Conservation (phyloP, 352 stramenopile species). For the Pythium guiyangense region DNA sequence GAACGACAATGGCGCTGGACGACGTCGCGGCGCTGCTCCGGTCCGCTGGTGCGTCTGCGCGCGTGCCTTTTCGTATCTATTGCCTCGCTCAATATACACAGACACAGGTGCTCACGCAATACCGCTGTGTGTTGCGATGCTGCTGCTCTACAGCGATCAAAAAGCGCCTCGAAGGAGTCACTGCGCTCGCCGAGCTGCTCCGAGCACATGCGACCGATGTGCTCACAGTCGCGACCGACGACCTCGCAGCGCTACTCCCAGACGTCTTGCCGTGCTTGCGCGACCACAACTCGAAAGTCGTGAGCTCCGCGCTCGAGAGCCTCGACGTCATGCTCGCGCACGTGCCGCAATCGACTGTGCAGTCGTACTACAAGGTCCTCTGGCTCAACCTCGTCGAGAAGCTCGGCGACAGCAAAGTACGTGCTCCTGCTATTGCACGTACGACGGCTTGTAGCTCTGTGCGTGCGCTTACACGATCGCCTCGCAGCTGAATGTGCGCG, state of each 20-base stretch:
- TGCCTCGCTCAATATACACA: not conserved
- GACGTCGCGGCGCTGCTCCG: constrained; percentile 52
- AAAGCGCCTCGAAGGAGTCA: constrained; percentile 70
- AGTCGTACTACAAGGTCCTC: constrained; percentile 52
- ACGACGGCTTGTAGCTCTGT: no score
- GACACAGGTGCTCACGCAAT: not conserved
- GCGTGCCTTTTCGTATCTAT: not conserved
- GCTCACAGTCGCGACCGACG: constrained; percentile 21
- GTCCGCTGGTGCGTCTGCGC: constrained; percentile 36
- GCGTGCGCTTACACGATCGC: no score
- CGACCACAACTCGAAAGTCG: constrained; percentile 85
- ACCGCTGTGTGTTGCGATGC: not conserved
- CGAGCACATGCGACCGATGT: constrained; percentile 16
- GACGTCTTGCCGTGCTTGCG: constrained; percentile 65
- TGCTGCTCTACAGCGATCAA: constrained; percentile 51
- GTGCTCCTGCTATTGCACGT: not conserved
- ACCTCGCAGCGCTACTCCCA: constrained; percentile 39
- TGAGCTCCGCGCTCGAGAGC: constrained; percentile 56
- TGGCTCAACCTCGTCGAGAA: constrained; percentile 68
- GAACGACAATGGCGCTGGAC: constrained; percentile 27
- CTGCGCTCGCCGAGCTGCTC: constrained; percentile 43
- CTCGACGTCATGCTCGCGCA: constrained; percentile 46
- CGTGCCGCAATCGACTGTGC: constrained; percentile 39
- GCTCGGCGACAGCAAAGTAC: constrained; percentile 74
- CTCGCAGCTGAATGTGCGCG: constrained; percentile 36